Conservation (phyloP, 441 rosid genomes). For the Erodium moschatum region DNA sequence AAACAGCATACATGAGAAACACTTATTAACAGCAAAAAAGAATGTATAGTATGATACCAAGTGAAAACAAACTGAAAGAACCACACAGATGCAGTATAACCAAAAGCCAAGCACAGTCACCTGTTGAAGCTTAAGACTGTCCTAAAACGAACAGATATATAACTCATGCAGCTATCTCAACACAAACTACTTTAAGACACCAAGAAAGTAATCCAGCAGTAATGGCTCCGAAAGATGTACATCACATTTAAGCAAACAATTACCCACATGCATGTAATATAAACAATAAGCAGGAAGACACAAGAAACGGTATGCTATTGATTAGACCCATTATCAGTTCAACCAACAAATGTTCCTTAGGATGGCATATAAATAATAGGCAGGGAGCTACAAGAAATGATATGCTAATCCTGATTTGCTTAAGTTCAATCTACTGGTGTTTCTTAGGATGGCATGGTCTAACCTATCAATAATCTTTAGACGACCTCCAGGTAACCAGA, state of each 20-base stretch:
- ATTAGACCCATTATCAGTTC: neutral
- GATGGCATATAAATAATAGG: neutral
- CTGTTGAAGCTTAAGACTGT: neutral
- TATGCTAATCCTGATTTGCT: conserved; percentile 5
- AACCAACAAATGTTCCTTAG: neutral
- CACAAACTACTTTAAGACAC: neutral
- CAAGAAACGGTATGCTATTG: neutral
- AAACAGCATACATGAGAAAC: neutral
- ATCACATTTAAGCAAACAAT: neutral
- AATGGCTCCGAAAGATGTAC: neutral
- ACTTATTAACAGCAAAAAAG: neutral
- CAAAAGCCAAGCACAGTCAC: neutral
- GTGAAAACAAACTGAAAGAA: neutral
- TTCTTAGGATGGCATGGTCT: conserved; percentile 14
- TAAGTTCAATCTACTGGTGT: conserved; percentile 14
- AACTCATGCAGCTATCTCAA: neutral
- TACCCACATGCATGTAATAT: neutral
- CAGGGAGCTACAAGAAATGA: conserved; percentile 1
- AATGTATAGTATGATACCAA: neutral
- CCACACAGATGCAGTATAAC: neutral
- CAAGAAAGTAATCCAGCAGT: neutral
- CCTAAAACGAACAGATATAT: conserved; percentile 5
- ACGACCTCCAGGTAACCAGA: conserved; percentile 90
- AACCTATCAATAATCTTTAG: conserved; percentile 93
- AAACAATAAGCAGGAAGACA: neutral